Evolutionary conservation across 163 green algal genomes (phyloP).

Genomic region (Scenedesmus sp.): DNA sequence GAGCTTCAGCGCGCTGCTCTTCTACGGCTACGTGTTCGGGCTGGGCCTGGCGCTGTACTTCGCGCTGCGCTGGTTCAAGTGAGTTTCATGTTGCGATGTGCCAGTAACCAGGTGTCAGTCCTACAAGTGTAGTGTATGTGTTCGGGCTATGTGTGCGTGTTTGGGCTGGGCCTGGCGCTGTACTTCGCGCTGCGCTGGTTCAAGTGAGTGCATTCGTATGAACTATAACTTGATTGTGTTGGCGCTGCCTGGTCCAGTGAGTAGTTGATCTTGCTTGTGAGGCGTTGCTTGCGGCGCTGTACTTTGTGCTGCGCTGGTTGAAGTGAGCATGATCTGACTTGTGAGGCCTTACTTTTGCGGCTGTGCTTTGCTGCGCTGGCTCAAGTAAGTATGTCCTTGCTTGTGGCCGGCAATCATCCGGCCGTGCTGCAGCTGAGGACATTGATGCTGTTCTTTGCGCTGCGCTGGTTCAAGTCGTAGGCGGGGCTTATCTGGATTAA

Average conservation of each 20-base stretch:
- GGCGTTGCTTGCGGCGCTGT: constrained; percentile 81
- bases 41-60: constrained; percentile 82
- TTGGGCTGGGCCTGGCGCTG: constrained; percentile 79
- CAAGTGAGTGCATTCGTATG: constrained; percentile 51
- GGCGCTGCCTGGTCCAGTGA: constrained; percentile 71
- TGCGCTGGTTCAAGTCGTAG: too few relatives aligned
- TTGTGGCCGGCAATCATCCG: too few relatives aligned
- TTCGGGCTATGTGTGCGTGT: constrained; percentile 88
- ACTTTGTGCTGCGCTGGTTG: constrained; percentile 72
- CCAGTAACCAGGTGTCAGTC: too few relatives aligned
- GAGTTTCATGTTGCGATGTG: not conserved
- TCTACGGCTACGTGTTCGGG: constrained; percentile 94
- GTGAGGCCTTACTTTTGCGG: not conserved
- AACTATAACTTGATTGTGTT: too few relatives aligned
- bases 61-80: constrained; percentile 81
- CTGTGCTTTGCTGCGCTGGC: not conserved
- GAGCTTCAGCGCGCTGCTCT: constrained; percentile 79
- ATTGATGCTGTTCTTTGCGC: too few relatives aligned
- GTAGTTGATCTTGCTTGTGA: constrained; percentile 75
- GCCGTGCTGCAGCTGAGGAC: too few relatives aligned
- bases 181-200: constrained; percentile 83
- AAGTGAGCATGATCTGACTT: not conserved
- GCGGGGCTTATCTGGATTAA: too few relatives aligned
- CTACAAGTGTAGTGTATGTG: too few relatives aligned
- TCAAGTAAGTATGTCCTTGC: not conserved